Base-by-base conservation (phyloP, 305 asterid genomes). In the Fraxinus floribunda region DNA sequence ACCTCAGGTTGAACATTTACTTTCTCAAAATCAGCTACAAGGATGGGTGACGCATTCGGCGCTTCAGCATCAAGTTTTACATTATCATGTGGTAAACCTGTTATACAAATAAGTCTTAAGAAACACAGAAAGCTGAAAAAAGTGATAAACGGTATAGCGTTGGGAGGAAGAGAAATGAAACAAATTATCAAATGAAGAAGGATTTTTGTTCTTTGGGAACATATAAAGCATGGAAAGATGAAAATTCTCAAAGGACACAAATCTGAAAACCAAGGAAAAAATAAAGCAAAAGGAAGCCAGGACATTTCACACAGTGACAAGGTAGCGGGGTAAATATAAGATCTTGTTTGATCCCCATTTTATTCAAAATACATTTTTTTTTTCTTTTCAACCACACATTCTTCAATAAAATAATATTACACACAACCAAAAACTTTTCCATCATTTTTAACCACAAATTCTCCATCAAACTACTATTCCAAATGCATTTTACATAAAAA, bases 1-100 rank as follows among this genome's bases (percentile, higher is more conserved):
- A 94, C 98, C 98, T 89, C 90, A 76, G 77, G 84, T 38, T 79
- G 85, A 75, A 87, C 85, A 84, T 83, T 84, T 77, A 73, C 76
- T 81, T 86, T 87, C 79, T 68, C 84, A 77, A 77, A 85, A 80
- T 78, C 90, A 75, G 71, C 81, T 36, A 83, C 84, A 77, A 76
- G 76, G 26, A 75, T 85, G 77, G 84, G 87, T 35, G 85, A 82
- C 72, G 77, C 74, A 84, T 76, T 82, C 32, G 83, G 85, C 79
- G 71, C 83, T 75, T 81, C 90, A 36, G 79, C 85, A 77, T 70
- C 84, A 87, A 70, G 85, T 79, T 86, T 80, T 49, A 70, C 79
- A 78, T 70, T 82, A 81, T 85, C 88, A 78, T 52, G 80, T 82
- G 78, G 87, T 49, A 49, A 81, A 84, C 86, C 93, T 89, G 84